These are phyloP conservation scores for Microsporum canis DNA, from an alignment of 2,329 filamentous ascomycete genomes.

Conservation along the genomic window DNA sequence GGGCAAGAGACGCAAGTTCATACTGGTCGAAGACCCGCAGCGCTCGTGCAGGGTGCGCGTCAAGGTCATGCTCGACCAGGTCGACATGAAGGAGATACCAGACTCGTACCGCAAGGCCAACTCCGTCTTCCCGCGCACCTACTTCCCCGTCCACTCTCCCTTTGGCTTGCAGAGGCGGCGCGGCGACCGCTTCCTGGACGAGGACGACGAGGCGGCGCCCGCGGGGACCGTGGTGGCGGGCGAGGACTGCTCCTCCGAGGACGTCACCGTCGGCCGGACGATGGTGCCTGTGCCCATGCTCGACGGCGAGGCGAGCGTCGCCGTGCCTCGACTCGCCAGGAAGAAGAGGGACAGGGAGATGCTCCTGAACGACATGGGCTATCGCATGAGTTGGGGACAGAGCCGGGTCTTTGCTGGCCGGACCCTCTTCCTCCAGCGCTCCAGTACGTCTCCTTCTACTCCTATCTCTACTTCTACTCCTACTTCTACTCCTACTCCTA, in stretches of 20 bases:
- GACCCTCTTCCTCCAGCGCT: constrained; percentile 80
- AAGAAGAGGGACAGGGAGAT: constrained; percentile 66
- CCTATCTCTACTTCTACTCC: background rate
- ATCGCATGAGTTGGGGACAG: constrained; percentile 94
- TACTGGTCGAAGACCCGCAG: constrained; percentile 81
- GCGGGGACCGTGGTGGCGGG: background rate
- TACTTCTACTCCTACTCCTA: background rate
- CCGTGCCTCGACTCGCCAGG: constrained; percentile 62
- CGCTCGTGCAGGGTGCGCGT: constrained; percentile 73
- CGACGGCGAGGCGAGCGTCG: constrained; percentile 65
- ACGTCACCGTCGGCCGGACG: constrained; percentile 29
- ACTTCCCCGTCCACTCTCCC: constrained; percentile 76
- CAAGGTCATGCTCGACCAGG: constrained; percentile 81
- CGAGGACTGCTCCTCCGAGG: constrained; percentile 13
- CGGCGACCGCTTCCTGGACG: constrained; percentile 61
- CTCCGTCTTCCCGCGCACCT: constrained; percentile 81
- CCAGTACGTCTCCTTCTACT: constrained; percentile 52
- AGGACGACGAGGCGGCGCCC: constrained; percentile 17
- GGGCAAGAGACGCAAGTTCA: constrained; percentile 89
- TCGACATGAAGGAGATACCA: constrained; percentile 90
- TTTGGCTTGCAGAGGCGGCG: constrained; percentile 56
- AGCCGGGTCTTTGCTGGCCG: constrained; percentile 80
- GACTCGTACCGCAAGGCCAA: constrained; percentile 87
- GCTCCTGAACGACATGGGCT: constrained; percentile 84
- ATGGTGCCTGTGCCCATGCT: constrained; percentile 50